Conservation (phyloP, 2,329 filamentous ascomycete species). For the Tolypocladium ophioglossoides region DNA sequence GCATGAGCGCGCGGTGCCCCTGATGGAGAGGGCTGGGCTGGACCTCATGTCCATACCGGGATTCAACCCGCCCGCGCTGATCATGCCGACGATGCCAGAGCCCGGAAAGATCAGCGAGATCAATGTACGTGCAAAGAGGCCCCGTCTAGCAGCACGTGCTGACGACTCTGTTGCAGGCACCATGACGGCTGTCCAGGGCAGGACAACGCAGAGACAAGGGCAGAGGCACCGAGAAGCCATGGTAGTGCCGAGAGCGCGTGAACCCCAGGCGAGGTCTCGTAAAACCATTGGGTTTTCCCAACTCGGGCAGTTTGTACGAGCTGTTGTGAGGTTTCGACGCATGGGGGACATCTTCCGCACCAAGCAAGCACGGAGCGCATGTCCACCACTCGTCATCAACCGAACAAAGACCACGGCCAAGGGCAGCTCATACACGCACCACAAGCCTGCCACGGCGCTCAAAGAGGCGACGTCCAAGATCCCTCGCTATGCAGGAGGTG, state of each 20-base stretch:
- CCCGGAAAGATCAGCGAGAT: not conserved
- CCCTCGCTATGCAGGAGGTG: not conserved
- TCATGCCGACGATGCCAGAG: not conserved
- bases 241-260: not conserved
- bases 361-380: not conserved
- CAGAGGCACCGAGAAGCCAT: not conserved
- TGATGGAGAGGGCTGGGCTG: conserved; percentile 3
- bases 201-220: not conserved
- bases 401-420: not conserved
- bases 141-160: not conserved
- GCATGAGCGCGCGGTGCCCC: conserved; percentile 13
- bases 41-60: not conserved
- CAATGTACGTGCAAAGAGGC: not conserved
- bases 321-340: not conserved
- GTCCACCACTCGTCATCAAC: not conserved
- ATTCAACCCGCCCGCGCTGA: not conserved
- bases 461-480: not conserved
- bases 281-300: not conserved
- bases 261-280: not conserved
- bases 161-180: not conserved
- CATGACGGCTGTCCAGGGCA: not conserved
- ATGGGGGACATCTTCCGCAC: not conserved
- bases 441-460: not conserved
- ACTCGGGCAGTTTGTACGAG: not conserved
- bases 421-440: not conserved